Conservation (phyloP, 345 rosid genomes). For the Odontarrhena argentea region DNA sequence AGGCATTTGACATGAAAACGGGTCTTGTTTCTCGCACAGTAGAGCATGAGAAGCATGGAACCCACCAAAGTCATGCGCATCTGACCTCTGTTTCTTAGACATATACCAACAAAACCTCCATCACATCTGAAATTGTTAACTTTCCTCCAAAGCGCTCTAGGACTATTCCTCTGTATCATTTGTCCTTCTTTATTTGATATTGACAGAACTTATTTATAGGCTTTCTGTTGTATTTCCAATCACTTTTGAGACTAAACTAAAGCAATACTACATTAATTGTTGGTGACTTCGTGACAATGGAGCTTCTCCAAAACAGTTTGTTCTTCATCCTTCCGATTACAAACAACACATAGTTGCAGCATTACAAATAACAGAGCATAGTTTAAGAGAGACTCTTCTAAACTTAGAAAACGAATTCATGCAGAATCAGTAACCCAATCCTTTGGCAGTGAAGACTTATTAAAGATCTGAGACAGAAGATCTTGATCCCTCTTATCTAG, state of each 20-base stretch:
- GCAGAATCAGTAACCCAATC: constrained; percentile 43
- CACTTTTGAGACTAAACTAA: constrained; percentile 6
- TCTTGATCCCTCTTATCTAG: constrained; percentile 47
- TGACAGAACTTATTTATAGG: background rate
- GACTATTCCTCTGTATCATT: constrained; percentile 18
- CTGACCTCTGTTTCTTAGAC: constrained; percentile 20
- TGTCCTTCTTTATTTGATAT: constrained; percentile 12
- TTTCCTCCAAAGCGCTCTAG: constrained; percentile 5
- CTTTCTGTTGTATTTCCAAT: constrained; percentile 20
- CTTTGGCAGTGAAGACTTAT: constrained; percentile 56
- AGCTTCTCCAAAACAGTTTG: background rate
- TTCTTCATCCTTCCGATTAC: background rate
- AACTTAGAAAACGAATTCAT: background rate
- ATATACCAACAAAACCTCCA: constrained; percentile 21
- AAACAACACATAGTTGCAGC: constrained; percentile 19
- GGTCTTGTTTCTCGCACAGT: constrained; percentile 2
- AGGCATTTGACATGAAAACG: constrained; percentile 37
- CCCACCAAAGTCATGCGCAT: constrained; percentile 6
- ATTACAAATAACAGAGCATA: constrained; percentile 22
- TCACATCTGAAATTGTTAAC: constrained; percentile 8
- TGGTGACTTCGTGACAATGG: constrained; percentile 9
- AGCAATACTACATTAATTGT: constrained; percentile 3
- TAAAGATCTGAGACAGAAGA: constrained; percentile 52
- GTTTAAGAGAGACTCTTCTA: constrained; percentile 8
- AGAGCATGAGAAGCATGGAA: constrained; percentile 38